A percentile compares a stretch with the other conserved stretches of the same genome.
Evolutionary conservation across 257 asterid genomes (phyloP).

Genomic region (Primulina eburnea): DNA sequence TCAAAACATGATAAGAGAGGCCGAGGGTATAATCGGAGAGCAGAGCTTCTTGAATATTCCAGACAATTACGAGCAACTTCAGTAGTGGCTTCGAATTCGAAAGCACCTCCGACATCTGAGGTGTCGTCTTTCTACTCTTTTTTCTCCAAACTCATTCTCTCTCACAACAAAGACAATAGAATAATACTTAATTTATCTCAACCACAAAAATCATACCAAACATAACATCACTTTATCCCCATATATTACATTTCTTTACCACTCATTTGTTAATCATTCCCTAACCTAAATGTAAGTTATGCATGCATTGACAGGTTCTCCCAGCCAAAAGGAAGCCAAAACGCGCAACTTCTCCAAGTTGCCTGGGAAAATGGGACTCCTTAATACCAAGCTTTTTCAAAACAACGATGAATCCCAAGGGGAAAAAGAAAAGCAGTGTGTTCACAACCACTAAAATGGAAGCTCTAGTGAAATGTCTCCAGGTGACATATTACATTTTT

Average conservation of each 20-base stretch:
- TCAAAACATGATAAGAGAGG: constrained; percentile 13
- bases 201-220: too few species aligned
- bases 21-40: constrained; percentile 45
- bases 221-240: too few species aligned
- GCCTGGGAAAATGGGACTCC: constrained; percentile 43
- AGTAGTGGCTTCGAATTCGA: constrained; percentile 10
- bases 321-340: constrained; percentile 24
- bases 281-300: too few species aligned
- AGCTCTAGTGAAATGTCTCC: constrained; percentile 27
- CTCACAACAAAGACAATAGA: too few species aligned
- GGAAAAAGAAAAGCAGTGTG: constrained; percentile 19
- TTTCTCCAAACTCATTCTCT: too few species aligned
- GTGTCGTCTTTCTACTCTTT: not conserved
- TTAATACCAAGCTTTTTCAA: constrained; percentile 36
- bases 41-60: constrained; percentile 46
- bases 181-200: too few species aligned
- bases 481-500: constrained; percentile 16
- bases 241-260: too few species aligned
- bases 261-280: too few species aligned
- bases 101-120: constrained; percentile 14
- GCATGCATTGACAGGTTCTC: constrained; percentile 25
- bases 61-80: constrained; percentile 41
- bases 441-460: constrained; percentile 24
- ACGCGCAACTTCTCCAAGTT: constrained; percentile 27
- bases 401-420: constrained; percentile 14